phyloP scores from a whole-genome alignment of 2,329 filamentous ascomycete species.

The Blumeria hordei region DNA sequence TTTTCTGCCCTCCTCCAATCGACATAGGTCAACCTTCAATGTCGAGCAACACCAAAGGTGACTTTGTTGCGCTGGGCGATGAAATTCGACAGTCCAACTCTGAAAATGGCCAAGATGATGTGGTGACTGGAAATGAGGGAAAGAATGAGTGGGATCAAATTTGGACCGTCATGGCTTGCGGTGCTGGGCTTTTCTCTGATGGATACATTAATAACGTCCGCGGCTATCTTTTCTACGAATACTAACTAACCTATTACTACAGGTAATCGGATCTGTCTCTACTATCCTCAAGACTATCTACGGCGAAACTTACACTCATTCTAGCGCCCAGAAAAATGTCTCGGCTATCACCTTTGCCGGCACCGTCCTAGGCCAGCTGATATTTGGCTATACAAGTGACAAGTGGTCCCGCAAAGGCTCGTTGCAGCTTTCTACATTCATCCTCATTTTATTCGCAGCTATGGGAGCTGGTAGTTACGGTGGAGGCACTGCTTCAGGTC shows the following conservation, averaged over 20 bases:
- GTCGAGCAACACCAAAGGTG: too few relatives aligned
- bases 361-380: slow-evolving; percentile 57
- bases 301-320: slow-evolving; percentile 39
- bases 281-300: slow-evolving; percentile 52
- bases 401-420: slow-evolving; percentile 68
- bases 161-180: slow-evolving; percentile 56
- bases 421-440: slow-evolving; percentile 55
- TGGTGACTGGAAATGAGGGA: too few relatives aligned
- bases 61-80: too few relatives aligned
- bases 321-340: slow-evolving; percentile 48
- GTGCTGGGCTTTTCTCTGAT: slow-evolving; percentile 74
- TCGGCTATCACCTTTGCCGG: slow-evolving; percentile 67
- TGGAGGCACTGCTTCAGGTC: slow-evolving; percentile 38
- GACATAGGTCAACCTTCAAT: too few relatives aligned
- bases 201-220: slow-evolving; percentile 72
- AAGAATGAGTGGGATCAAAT: slow-evolving; percentile 7
- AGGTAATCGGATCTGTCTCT: slow-evolving; percentile 74
- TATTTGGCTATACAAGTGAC: slow-evolving; percentile 63
- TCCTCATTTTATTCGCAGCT: slow-evolving; percentile 67
- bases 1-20: too few relatives aligned
- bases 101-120: too few relatives aligned
- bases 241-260: slow-evolving; percentile 1
- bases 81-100: too few relatives aligned
- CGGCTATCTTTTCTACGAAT: neutral
- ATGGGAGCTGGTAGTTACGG: slow-evolving; percentile 57